Conservation (phyloP, 2,329 filamentous ascomycete species). For the Westerdykella ornata region DNA sequence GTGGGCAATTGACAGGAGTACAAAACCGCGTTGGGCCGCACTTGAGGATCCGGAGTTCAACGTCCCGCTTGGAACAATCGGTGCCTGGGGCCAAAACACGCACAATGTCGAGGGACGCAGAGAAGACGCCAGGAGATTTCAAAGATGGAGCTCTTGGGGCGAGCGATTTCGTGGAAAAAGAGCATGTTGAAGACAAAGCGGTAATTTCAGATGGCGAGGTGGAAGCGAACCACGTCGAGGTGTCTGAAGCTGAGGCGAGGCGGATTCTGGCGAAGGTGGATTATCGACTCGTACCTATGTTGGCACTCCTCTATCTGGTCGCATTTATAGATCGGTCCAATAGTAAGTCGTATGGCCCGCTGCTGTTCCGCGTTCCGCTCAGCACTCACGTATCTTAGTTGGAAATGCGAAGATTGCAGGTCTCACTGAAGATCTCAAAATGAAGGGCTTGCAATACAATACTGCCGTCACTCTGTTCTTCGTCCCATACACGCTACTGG, state of each 20-base stretch:
- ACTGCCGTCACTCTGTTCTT: constrained; percentile 38
- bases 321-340: constrained; percentile 32
- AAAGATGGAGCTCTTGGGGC: background rate
- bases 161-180: constrained; percentile 1
- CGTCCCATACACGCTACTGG: constrained; percentile 36
- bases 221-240: constrained; percentile 20
- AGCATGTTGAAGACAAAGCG: constrained; percentile 22
- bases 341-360: constrained; percentile 5
- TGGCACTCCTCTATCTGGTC: constrained; percentile 32
- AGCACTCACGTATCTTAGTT: constrained; percentile 11
- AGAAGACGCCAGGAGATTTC: background rate
- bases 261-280: constrained; percentile 34
- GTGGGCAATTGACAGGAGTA: too few relatives aligned
- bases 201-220: constrained; percentile 18
- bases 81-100: too few relatives aligned
- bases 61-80: too few relatives aligned
- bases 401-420: constrained; percentile 41
- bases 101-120: too few relatives aligned
- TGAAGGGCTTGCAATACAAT: constrained; percentile 37
- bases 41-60: too few relatives aligned
- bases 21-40: too few relatives aligned
- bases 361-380: background rate
- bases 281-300: constrained; percentile 24
- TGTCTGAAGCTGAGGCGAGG: constrained; percentile 22
- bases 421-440: constrained; percentile 34